Evolutionary conservation across 768 basidiomycete species (phyloP).

Genomic region (Tricholoma hemisulphureum): DNA sequence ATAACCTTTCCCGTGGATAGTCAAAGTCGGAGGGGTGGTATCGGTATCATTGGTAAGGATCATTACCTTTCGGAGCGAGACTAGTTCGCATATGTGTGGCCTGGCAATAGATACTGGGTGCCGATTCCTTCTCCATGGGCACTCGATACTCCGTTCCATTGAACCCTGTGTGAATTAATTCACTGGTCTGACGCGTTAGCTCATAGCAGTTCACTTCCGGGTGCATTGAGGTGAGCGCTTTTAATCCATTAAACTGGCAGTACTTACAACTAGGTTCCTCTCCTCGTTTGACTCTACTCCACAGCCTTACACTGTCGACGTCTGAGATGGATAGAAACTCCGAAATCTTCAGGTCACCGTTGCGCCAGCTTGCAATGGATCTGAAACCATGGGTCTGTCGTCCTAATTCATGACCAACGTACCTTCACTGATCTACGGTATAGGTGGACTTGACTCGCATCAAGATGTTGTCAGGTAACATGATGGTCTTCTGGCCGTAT

Average conservation of each 20-base stretch:
- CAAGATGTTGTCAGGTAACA: constrained; percentile 10
- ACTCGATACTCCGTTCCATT: not conserved
- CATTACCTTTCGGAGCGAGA: not conserved
- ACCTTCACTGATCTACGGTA: not conserved
- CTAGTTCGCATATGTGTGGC: no score
- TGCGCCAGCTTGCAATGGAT: not conserved
- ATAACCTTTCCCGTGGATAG: not conserved
- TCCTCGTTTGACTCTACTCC: not conserved
- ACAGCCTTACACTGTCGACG: not conserved
- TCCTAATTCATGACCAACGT: not conserved
- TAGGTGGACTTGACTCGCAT: constrained; percentile 13
- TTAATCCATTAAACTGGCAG: not conserved
- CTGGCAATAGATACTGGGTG: no score
- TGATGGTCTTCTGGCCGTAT: constrained; percentile 19
- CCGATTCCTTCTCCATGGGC: not conserved
- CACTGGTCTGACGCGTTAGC: not conserved
- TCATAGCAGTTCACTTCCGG: not conserved
- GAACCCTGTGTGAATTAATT: not conserved
- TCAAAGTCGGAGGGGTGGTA: not conserved
- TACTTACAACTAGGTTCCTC: not conserved
- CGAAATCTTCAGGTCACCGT: not conserved
- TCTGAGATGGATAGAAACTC: not conserved
- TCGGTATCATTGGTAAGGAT: not conserved
- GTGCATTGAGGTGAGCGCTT: not conserved
- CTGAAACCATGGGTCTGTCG: not conserved